These are phyloP conservation scores for Daldinia sp. DNA, from an alignment of 2,329 filamentous ascomycete genomes.

Conservation along the genomic window DNA sequence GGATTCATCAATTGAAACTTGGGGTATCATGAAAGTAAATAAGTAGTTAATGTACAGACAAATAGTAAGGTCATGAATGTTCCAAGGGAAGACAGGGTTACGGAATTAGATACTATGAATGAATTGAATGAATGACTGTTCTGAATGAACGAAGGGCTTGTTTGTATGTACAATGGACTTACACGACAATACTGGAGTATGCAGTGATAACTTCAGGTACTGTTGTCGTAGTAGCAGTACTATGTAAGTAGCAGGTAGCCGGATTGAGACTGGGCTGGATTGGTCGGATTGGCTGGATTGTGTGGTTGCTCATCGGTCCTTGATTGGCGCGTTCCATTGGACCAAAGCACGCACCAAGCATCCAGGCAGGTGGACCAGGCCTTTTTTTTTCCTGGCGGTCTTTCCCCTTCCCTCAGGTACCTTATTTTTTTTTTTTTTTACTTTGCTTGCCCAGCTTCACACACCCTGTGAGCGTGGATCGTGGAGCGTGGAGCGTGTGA, in stretches of 20 bases:
- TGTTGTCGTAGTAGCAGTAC: conserved; percentile 16
- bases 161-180: conserved; percentile 30
- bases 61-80: conserved; percentile 44
- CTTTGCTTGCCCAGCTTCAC: conserved; percentile 20
- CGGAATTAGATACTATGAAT: conserved; percentile 25
- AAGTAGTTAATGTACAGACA: conserved; percentile 44
- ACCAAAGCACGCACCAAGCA: not conserved
- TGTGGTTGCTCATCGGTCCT: conserved; percentile 22
- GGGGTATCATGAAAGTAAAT: conserved; percentile 45
- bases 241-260: conserved; percentile 35
- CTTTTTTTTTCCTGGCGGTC: not conserved
- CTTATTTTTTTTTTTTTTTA: not conserved
- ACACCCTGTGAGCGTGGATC: conserved; percentile 24
- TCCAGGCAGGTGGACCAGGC: not conserved
- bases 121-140: conserved; percentile 22
- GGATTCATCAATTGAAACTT: conserved; percentile 45
- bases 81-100: conserved; percentile 35
- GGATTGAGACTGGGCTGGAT: conserved; percentile 42
- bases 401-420: conserved; percentile 10
- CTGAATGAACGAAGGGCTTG: conserved; percentile 17
- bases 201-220: conserved; percentile 37
- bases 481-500: conserved; percentile 29
- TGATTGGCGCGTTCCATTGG: conserved; percentile 39
- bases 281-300: conserved; percentile 41
- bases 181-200: conserved; percentile 40